A percentile compares a stretch with the other conserved stretches of the same genome.
Conservation (phyloP, 1,139 yeast species). For the Debaryomyces sp. region DNA sequence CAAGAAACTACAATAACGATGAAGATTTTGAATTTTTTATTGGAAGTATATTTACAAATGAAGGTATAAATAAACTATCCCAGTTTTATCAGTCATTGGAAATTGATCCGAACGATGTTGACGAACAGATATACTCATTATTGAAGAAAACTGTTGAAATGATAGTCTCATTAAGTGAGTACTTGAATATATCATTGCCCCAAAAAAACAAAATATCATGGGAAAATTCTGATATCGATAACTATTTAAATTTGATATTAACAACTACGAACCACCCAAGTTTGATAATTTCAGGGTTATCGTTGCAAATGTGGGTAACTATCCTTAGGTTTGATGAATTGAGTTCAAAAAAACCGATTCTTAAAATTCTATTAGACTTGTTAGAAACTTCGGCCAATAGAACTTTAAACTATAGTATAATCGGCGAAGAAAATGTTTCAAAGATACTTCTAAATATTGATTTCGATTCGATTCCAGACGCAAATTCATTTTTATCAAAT, state of each 20-base stretch:
- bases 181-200: slow-evolving; percentile 50
- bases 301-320: slow-evolving; percentile 94
- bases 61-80: slow-evolving; percentile 69
- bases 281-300: slow-evolving; percentile 85
- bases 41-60: slow-evolving; percentile 73
- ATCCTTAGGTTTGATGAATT: slow-evolving; percentile 81
- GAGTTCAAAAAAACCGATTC: slow-evolving; percentile 51
- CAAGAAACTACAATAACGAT: slow-evolving; percentile 69
- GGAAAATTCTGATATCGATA: slow-evolving; percentile 58
- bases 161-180: slow-evolving; percentile 87
- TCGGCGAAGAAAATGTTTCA: slow-evolving; percentile 66
- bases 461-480: slow-evolving; percentile 86
- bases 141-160: slow-evolving; percentile 90
- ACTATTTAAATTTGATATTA: slow-evolving; percentile 73
- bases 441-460: slow-evolving; percentile 74
- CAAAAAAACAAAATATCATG: slow-evolving; percentile 43
- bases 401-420: slow-evolving; percentile 69
- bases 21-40: slow-evolving; percentile 81
- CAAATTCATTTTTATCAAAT: slow-evolving; percentile 73
- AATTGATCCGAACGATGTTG: slow-evolving; percentile 75
- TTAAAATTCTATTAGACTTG: slow-evolving; percentile 61
- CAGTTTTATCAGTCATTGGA: slow-evolving; percentile 64
- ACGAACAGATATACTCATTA: slow-evolving; percentile 76
- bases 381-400: slow-evolving; percentile 80
- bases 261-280: slow-evolving; percentile 84